A percentile compares a stretch with the other conserved stretches of the same genome.
Conservation (phyloP, 306 rosid species). For the Arachis hypogaea region DNA sequence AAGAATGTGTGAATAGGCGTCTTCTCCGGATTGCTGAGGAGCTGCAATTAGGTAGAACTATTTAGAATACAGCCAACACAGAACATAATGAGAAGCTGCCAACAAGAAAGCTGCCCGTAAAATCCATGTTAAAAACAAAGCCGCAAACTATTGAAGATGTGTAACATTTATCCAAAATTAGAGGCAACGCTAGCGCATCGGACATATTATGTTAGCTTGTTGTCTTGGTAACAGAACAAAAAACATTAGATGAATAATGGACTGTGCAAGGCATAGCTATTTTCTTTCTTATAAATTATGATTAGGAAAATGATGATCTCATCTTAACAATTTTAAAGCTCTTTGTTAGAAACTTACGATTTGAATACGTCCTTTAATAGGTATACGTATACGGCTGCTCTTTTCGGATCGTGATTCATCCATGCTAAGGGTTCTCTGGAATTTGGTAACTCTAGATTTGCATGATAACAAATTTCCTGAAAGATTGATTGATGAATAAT, state of each 20-base stretch:
- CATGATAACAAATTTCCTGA: constrained; percentile 50
- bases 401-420: constrained; percentile 57
- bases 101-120: background rate
- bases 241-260: constrained; percentile 9
- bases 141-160: background rate
- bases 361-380: constrained; percentile 81
- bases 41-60: constrained; percentile 54
- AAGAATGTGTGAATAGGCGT: constrained; percentile 91
- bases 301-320: constrained; percentile 11
- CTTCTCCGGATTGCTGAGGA: constrained; percentile 93
- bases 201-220: constrained; percentile 14
- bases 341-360: constrained; percentile 50
- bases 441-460: constrained; percentile 56
- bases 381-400: constrained; percentile 63
- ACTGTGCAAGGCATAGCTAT: constrained; percentile 11
- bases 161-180: constrained; percentile 9
- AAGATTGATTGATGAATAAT: constrained; percentile 71
- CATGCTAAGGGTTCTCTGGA: constrained; percentile 67
- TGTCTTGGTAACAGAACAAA: constrained; percentile 6
- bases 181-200: background rate
- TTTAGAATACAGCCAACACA: constrained; percentile 9
- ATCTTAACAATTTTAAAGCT: constrained; percentile 26
- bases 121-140: constrained; percentile 32
- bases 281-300: background rate
- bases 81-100: constrained; percentile 25